Evolutionary conservation across 1,139 yeast species (phyloP), one percentile per base, ranked within the genome.

Genomic region (Blastobotrys illinoisensis): DNA sequence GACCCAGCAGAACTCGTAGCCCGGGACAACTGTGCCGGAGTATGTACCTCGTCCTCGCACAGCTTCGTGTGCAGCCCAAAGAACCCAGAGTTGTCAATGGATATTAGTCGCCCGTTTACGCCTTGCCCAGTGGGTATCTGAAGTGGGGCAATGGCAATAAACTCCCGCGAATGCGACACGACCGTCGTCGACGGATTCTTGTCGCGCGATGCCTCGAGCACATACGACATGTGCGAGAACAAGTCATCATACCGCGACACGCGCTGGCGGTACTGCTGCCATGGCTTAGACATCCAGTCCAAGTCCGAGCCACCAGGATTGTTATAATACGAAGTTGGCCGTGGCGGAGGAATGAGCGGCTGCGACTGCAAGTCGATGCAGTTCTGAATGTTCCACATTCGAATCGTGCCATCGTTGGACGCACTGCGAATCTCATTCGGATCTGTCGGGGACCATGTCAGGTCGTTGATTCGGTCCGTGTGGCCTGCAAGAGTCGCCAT

Each of bases 371-470:
- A 46, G 16, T 59, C 56, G 44, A 59, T 51, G 50, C 59, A 58
- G 47, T 66, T 62, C 13, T 78, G 70, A 45, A 83, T 71, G 67
- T 84, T 85, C 95, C 95, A 88, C 61, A 84, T 86, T 13, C 86
- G 75, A 14, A 88, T 79, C 56, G 80, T 81, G 2, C 95, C 95
- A 65, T 87, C 93, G 57, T 76, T 74, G 1, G 88, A 83, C 5
- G 88, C 87, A 1, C 86, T 76, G 40, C 60, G 62, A 46, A 87
- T 66, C 62, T 82, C 85, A 40, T 77, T 73, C 9, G 75, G 71
- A 54, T 77, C 72, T 16, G 67, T 67, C 1, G 47, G 47, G 3
- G 76, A 69, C 95, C 95, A 88, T 60, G 82, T 82, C 32, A 87
- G 66, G 21, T 82, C 72, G 14, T 82, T 79, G 14, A 86, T 74